Percentiles rank a stretch among this genome's conserved stretches.
phyloP scores from a whole-genome alignment of 2,329 filamentous ascomycete genomes.

The Ascochyta clinopodiicola region DNA sequence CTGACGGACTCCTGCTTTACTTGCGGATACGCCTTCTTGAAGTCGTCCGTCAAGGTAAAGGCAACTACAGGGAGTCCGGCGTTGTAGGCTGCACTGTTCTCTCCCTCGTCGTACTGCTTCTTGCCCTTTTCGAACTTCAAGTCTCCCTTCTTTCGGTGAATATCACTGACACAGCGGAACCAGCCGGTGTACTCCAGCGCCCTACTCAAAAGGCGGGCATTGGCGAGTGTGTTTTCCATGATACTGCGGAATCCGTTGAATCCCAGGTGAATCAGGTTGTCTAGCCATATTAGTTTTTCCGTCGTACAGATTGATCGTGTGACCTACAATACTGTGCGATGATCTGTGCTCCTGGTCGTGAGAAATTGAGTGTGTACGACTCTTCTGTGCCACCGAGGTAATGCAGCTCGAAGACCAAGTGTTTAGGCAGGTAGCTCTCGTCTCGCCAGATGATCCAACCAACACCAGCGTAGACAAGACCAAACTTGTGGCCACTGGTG shows the following conservation, averaged over 20 bases:
- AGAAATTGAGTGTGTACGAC: slow-evolving; percentile 76
- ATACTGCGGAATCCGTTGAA: slow-evolving; percentile 66
- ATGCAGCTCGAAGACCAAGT: slow-evolving; percentile 73
- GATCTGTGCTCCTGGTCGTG: slow-evolving; percentile 71
- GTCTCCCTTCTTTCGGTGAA: slow-evolving; percentile 65
- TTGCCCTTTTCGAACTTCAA: slow-evolving; percentile 52
- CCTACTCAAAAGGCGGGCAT: slow-evolving; percentile 69
- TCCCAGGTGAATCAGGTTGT: slow-evolving; percentile 74
- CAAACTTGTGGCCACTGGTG: slow-evolving; percentile 67
- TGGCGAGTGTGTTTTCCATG: slow-evolving; percentile 71
- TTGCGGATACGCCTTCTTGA: slow-evolving; percentile 64
- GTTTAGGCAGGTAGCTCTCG: slow-evolving; percentile 68
- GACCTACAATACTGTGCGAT: slow-evolving; percentile 73
- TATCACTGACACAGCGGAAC: slow-evolving; percentile 66
- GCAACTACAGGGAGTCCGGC: slow-evolving; percentile 72
- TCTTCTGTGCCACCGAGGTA: slow-evolving; percentile 76
- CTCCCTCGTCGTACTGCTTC: slow-evolving; percentile 53
- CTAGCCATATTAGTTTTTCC: slow-evolving; percentile 4
- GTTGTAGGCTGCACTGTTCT: slow-evolving; percentile 65
- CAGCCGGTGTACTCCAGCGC: slow-evolving; percentile 70
- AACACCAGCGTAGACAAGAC: slow-evolving; percentile 70
- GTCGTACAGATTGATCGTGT: background rate
- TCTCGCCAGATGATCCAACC: slow-evolving; percentile 68
- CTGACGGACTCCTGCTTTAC: slow-evolving; percentile 70
- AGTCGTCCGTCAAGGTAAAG: slow-evolving; percentile 68